A percentile compares a stretch with the other conserved stretches of the same genome.
Conservation (phyloP, 1,284 basidiomycete genomes). For the Melampsora americana region DNA sequence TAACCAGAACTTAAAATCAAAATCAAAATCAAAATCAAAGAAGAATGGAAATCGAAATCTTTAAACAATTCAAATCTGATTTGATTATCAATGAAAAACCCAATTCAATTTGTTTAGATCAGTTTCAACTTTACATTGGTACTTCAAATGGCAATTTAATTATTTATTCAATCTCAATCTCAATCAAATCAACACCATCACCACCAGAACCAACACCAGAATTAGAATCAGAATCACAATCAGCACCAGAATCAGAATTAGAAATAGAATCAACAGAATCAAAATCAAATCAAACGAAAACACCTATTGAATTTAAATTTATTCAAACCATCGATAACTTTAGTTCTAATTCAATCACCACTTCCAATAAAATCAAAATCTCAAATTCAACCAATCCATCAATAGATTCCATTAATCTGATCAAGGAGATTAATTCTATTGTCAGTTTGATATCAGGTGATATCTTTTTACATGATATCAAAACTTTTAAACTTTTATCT, state of each 20-base stretch:
- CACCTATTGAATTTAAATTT: background rate
- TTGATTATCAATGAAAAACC: background rate
- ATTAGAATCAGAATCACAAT: background rate
- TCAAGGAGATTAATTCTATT: constrained; percentile 28
- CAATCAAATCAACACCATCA: too few species aligned
- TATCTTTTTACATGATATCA: constrained; percentile 13
- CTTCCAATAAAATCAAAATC: background rate
- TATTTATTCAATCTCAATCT: constrained; percentile 9
- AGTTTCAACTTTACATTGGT: constrained; percentile 15
- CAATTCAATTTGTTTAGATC: background rate
- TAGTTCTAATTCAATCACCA: background rate
- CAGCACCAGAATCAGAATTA: background rate
- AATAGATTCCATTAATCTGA: constrained; percentile 8
- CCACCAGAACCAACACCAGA: too few species aligned
- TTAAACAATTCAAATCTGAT: background rate
- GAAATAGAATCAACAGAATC: background rate
- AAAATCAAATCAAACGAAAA: background rate
- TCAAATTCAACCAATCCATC: background rate
- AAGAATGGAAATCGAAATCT: background rate
- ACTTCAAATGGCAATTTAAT: background rate
- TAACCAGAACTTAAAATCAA: too few species aligned
- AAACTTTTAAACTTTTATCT: constrained; percentile 4
- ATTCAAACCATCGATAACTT: background rate
- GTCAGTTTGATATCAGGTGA: constrained; percentile 14
- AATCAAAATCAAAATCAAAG: too few species aligned